A percentile compares a stretch with the other conserved stretches of the same genome.
Evolutionary conservation across 2,329 filamentous ascomycete species (phyloP).

Genomic region (Geosmithia putterillii): DNA sequence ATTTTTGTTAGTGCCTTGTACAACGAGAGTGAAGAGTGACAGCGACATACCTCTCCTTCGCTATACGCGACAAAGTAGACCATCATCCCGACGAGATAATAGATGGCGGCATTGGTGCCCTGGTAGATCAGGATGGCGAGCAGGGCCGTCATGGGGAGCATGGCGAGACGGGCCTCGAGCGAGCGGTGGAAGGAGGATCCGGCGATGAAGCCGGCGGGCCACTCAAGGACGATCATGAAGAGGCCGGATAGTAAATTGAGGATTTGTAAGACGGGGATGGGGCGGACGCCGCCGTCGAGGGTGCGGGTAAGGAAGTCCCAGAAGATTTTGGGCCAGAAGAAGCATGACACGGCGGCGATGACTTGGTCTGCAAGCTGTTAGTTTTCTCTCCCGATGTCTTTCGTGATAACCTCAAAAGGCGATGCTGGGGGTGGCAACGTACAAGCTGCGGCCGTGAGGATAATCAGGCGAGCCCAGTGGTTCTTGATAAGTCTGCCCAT

Average conservation of each 20-base stretch:
- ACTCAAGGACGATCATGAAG: conserved; percentile 75
- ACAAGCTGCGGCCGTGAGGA: conserved; percentile 75
- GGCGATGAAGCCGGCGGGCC: conserved; percentile 69
- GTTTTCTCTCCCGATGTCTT: conserved; percentile 1
- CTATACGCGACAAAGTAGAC: conserved; percentile 97
- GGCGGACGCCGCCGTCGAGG: conserved; percentile 75
- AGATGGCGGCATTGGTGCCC: conserved; percentile 80
- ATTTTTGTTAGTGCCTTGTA: not conserved
- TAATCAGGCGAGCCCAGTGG: conserved; percentile 92
- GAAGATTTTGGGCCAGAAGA: conserved; percentile 99
- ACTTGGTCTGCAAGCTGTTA: conserved; percentile 61
- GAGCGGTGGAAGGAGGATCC: conserved; percentile 72
- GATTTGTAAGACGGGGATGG: conserved; percentile 77
- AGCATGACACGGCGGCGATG: conserved; percentile 67
- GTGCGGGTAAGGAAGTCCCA: conserved; percentile 93
- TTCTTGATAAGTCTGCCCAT: conserved; percentile 99
- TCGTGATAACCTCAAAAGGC: not conserved
- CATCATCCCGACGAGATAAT: conserved; percentile 74
- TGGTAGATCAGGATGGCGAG: conserved; percentile 76
- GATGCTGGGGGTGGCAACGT: conserved; percentile 16
- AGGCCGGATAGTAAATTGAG: conserved; percentile 80
- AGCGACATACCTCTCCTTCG: conserved; percentile 75
- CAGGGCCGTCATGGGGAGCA: conserved; percentile 69
- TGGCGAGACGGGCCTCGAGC: conserved; percentile 71
- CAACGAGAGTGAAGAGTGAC: not conserved